These are phyloP conservation scores for Wallemia mellicola DNA, from an alignment of 1,284 basidiomycete species.

Conservation along the genomic window DNA sequence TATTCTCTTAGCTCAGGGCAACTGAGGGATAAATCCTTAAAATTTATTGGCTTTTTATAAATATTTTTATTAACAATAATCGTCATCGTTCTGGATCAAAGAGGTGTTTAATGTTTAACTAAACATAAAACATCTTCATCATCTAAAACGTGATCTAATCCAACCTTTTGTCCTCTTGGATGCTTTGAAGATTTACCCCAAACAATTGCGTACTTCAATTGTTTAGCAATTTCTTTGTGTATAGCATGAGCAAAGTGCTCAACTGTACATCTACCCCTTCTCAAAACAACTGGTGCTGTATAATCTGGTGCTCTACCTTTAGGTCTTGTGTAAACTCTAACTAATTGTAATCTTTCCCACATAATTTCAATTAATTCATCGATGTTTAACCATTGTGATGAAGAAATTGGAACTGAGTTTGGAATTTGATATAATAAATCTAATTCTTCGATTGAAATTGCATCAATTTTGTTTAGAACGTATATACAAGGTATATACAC, in stretches of 20 bases:
- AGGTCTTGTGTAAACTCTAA: conserved; percentile 60
- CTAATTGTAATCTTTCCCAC: conserved; percentile 68
- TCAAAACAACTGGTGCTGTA: conserved; percentile 31
- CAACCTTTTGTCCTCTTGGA: conserved; percentile 81
- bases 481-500: conserved; percentile 82
- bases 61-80: no score
- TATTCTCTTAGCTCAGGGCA: no score
- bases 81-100: no score
- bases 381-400: conserved; percentile 78
- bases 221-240: conserved; percentile 73
- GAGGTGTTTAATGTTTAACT: conserved; percentile 1
- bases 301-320: conserved; percentile 77
- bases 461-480: conserved; percentile 63
- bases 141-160: conserved; percentile 57
- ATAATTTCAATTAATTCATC: conserved; percentile 74
- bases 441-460: conserved; percentile 92
- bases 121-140: conserved; percentile 53
- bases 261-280: conserved; percentile 26
- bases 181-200: conserved; percentile 93
- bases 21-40: no score
- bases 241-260: conserved; percentile 77
- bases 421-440: conserved; percentile 75
- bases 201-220: conserved; percentile 38
- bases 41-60: no score
- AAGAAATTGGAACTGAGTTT: conserved; percentile 76